Percentiles rank a stretch among this genome's conserved stretches.
These are phyloP conservation scores for Blastobotrys indianensis DNA, from an alignment of 1,139 yeast species.

Conservation along the genomic window DNA sequence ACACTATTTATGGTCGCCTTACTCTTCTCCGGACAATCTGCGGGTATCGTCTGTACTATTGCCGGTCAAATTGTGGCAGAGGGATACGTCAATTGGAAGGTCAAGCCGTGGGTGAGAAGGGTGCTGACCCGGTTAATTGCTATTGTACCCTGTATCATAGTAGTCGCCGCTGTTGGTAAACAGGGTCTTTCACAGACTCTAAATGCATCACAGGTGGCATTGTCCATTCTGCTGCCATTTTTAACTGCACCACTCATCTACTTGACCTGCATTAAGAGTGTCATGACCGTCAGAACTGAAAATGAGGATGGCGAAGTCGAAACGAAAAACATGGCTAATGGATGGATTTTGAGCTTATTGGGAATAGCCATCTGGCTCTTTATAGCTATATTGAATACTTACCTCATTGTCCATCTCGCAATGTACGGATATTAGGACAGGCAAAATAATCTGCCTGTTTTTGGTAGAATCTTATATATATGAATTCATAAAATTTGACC, in stretches of 20 bases:
- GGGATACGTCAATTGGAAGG: constrained; percentile 72
- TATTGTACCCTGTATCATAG: constrained; percentile 62
- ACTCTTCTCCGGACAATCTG: constrained; percentile 70
- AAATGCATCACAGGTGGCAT: constrained; percentile 70
- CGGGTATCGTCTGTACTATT: constrained; percentile 82
- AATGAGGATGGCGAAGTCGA: constrained; percentile 11
- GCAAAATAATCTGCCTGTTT: no score
- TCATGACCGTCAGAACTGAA: constrained; percentile 46
- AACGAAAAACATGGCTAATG: constrained; percentile 48
- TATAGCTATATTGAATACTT: constrained; percentile 57
- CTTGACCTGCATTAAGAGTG: constrained; percentile 57
- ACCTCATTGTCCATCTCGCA: constrained; percentile 62
- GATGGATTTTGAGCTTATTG: constrained; percentile 48
- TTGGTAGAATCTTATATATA: no score
- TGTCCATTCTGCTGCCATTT: constrained; percentile 67
- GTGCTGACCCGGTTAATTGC: constrained; percentile 65
- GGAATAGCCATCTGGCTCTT: constrained; percentile 57
- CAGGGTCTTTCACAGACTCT: constrained; percentile 58
- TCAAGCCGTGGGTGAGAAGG: constrained; percentile 73
- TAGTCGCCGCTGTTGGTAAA: constrained; percentile 53
- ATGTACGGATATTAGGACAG: constrained; percentile 33
- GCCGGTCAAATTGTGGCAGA: constrained; percentile 84
- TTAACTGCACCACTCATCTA: constrained; percentile 72
- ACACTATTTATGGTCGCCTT: constrained; percentile 72
- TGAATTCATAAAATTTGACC: background rate